Percentiles rank a stretch among this genome's conserved stretches.
Evolutionary conservation across 805 yeast species (phyloP).

Genomic region (Yarrowia keelungensis): DNA sequence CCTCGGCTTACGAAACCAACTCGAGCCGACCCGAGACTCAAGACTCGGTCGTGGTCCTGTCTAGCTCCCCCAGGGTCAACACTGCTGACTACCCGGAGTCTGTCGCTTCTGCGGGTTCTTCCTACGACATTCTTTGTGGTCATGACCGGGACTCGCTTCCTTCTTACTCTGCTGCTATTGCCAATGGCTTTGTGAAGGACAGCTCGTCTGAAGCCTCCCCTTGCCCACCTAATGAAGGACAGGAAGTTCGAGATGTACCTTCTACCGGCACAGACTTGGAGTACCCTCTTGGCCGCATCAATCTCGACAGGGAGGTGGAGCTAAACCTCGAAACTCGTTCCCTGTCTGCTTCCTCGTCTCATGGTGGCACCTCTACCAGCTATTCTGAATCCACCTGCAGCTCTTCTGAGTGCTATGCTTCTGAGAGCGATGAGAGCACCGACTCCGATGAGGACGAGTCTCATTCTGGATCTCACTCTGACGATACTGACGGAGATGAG

Average conservation of each 20-base stretch:
- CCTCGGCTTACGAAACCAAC: slow-evolving; percentile 9
- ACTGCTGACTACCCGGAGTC: slow-evolving; percentile 21
- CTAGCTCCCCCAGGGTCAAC: slow-evolving; percentile 22
- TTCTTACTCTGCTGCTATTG: slow-evolving; percentile 9
- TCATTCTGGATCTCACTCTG: neutral
- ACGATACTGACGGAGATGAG: neutral
- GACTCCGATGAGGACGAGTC: slow-evolving; percentile 1
- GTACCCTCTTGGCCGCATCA: neutral
- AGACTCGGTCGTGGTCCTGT: slow-evolving; percentile 1
- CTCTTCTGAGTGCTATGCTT: slow-evolving; percentile 9
- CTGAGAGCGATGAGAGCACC: slow-evolving; percentile 1
- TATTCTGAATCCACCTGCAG: slow-evolving; percentile 7
- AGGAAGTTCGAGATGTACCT: neutral
- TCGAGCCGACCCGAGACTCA: slow-evolving; percentile 4
- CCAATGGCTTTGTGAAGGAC: neutral
- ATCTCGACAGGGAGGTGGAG: neutral
- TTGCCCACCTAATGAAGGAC: neutral
- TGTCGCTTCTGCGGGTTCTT: neutral
- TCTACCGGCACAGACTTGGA: neutral
- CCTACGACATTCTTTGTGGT: neutral
- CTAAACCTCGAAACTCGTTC: neutral
- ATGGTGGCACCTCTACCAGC: neutral
- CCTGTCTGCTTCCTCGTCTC: neutral
- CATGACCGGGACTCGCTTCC: neutral
- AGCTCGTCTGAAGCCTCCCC: neutral